Evolutionary conservation across 2,329 filamentous ascomycete genomes (phyloP).

Genomic region (Aspergillus pseudonomiae): DNA sequence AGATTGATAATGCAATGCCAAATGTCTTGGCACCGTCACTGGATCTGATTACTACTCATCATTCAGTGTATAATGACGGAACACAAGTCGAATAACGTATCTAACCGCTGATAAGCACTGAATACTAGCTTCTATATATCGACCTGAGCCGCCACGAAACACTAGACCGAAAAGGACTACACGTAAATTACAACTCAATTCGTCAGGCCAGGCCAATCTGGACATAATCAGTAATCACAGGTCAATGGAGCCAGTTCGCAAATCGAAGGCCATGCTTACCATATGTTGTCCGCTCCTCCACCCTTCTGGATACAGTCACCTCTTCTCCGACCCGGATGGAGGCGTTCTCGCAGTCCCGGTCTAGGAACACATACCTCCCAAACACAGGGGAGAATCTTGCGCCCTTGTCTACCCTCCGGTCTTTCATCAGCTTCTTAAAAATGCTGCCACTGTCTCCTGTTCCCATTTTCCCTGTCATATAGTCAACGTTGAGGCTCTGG

Average conservation of each 20-base stretch:
- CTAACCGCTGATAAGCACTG: not conserved
- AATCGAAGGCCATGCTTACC: conserved; percentile 44
- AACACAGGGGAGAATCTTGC: conserved; percentile 71
- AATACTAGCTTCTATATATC: not conserved
- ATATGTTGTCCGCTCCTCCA: conserved; percentile 57
- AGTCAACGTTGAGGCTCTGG: conserved; percentile 72
- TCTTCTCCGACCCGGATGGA: conserved; percentile 59
- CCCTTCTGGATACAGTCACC: conserved; percentile 55
- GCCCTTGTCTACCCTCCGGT: conserved; percentile 71
- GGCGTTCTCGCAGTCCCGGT: conserved; percentile 35
- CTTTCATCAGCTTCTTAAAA: conserved; percentile 70
- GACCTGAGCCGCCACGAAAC: not conserved
- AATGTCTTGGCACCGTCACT: conserved; percentile 5
- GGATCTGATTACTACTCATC: not conserved
- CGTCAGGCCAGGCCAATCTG: conserved; percentile 25
- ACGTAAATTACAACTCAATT: conserved; percentile 10
- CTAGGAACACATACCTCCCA: conserved; percentile 71
- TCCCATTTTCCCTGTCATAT: conserved; percentile 63
- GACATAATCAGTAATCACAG: not conserved
- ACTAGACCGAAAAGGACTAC: not conserved
- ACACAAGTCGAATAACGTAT: not conserved
- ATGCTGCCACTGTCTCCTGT: conserved; percentile 62
- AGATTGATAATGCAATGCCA: not conserved
- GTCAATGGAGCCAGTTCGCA: not conserved
- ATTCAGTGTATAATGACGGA: not conserved